phyloP scores from a whole-genome alignment of 305 asterid species.

The Lippia alba region DNA sequence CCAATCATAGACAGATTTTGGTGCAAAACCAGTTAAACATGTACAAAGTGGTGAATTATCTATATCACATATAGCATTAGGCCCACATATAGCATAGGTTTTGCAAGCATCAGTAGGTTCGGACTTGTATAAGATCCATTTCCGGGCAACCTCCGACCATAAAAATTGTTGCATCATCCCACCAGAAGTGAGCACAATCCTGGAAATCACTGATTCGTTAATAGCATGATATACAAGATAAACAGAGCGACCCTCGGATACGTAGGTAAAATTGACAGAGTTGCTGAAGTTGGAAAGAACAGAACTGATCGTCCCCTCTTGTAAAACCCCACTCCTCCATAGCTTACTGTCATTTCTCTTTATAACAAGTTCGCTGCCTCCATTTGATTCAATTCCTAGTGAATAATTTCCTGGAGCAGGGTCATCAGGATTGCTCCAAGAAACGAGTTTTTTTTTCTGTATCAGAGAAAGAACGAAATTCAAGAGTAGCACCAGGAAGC shows the following conservation, averaged over 20 bases:
- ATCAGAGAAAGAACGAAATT: not conserved
- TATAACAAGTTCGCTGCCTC: slow-evolving; percentile 28
- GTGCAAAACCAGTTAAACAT: slow-evolving; percentile 35
- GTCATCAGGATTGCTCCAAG: slow-evolving; percentile 36
- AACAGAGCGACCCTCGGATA: not conserved
- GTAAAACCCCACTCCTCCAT: slow-evolving; percentile 40
- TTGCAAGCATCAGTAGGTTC: slow-evolving; percentile 22
- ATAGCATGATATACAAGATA: slow-evolving; percentile 8
- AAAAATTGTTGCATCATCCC: not conserved
- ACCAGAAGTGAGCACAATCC: slow-evolving; percentile 4
- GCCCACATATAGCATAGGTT: slow-evolving; percentile 20
- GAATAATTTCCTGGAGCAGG: slow-evolving; percentile 33
- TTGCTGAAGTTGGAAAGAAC: not conserved
- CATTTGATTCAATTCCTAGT: slow-evolving; percentile 23
- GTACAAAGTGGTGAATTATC: not conserved
- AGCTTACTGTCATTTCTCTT: not conserved
- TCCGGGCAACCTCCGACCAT: slow-evolving; percentile 4
- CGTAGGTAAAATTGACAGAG: slow-evolving; percentile 18
- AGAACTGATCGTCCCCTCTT: slow-evolving; percentile 10
- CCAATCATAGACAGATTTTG: slow-evolving; percentile 4
- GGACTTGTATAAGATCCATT: not conserved
- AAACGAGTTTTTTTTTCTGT: slow-evolving; percentile 26
- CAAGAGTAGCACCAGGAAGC: slow-evolving; percentile 38
- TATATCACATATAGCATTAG: slow-evolving; percentile 36
- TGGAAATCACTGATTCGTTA: slow-evolving; percentile 6